Conservation (phyloP, 192 early-diverging fungal species). For the Thoreauomyces humboldtii region DNA sequence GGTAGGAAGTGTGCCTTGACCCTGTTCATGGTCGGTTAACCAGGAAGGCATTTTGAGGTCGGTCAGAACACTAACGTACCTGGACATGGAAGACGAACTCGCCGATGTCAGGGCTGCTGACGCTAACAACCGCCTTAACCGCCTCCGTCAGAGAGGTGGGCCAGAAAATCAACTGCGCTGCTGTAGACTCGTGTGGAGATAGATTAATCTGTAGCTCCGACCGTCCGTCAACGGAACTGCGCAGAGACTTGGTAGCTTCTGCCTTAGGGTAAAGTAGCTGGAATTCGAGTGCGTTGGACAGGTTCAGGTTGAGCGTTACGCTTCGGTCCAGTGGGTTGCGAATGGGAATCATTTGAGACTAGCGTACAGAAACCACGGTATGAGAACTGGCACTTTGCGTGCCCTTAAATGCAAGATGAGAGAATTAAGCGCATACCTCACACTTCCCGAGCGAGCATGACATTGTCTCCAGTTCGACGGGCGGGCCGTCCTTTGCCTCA, state of each 20-base stretch:
- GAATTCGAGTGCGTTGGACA: constrained; percentile 42
- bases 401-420: not conserved
- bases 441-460: constrained; percentile 47
- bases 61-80: constrained; percentile 12
- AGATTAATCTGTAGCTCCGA: constrained; percentile 1
- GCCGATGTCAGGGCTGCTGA: constrained; percentile 30
- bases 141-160: constrained; percentile 44
- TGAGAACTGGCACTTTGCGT: too few species aligned
- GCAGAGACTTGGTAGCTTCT: not conserved
- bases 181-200: constrained; percentile 28
- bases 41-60: not conserved
- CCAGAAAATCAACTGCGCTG: constrained; percentile 51
- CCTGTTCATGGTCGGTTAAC: constrained; percentile 34
- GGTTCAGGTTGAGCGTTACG: constrained; percentile 14
- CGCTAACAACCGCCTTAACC: constrained; percentile 4
- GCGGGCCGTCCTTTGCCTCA: constrained; percentile 40
- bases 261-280: constrained; percentile 30
- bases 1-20: constrained; percentile 37
- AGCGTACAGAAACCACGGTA: not conserved
- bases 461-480: constrained; percentile 35
- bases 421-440: constrained; percentile 14
- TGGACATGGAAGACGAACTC: constrained; percentile 31
- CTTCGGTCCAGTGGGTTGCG: constrained; percentile 29
- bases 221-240: not conserved
- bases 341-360: constrained; percentile 24